Evolutionary conservation across 257 asterid species (phyloP).

Genomic region (Haberlea rhodopensis): DNA sequence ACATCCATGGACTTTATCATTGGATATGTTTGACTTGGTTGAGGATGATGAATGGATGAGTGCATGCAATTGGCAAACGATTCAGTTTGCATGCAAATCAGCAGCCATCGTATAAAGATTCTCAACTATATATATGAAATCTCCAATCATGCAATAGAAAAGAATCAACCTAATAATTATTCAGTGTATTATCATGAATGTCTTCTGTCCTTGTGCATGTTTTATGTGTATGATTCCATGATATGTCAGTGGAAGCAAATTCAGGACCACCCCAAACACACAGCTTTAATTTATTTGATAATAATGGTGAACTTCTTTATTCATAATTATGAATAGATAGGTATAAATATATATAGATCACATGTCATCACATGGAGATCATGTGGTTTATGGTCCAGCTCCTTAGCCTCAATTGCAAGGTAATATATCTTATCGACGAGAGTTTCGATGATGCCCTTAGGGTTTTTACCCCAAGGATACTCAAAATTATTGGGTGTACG

Average conservation of each 20-base stretch:
- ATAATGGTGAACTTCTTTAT: background rate
- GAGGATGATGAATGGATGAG: background rate
- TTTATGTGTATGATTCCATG: no score
- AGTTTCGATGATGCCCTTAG: no score
- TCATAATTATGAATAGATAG: slow-evolving; percentile 6
- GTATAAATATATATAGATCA: slow-evolving; percentile 22
- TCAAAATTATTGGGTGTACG: no score
- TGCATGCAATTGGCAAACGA: background rate
- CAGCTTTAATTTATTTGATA: background rate
- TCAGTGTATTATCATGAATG: background rate
- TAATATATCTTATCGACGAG: no score
- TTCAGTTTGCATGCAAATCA: background rate
- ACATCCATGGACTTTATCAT: no score
- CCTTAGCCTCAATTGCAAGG: no score
- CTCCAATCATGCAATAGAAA: no score
- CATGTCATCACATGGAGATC: slow-evolving; percentile 57
- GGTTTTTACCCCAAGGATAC: no score
- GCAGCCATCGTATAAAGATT: background rate
- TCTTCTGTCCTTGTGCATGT: no score
- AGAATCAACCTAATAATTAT: background rate
- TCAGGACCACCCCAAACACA: background rate
- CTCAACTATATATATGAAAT: no score
- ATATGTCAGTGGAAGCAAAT: background rate
- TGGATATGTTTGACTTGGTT: background rate
- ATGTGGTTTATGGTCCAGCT: slow-evolving; percentile 41